Conservation (phyloP, 148 eudicot genomes). For the Heliamphora exappendiculata region DNA sequence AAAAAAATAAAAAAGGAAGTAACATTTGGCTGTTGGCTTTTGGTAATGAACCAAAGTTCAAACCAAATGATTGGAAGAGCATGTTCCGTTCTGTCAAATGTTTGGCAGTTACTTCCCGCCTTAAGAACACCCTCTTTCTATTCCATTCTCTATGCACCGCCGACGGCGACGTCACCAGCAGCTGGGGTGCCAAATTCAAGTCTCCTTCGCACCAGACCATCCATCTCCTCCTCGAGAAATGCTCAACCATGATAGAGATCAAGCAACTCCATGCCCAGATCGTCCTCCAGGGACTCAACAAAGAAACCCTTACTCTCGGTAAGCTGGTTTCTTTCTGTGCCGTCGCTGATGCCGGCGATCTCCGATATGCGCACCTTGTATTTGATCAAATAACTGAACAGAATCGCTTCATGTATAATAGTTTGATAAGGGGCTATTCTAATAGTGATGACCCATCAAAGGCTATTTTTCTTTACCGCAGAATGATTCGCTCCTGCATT, state of each 20-base stretch:
- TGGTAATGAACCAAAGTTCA: not conserved
- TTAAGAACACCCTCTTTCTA: not conserved
- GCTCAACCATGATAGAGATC: constrained; percentile 22
- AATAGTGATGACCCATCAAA: constrained; percentile 15
- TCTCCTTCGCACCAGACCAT: constrained; percentile 17
- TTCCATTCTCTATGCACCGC: not conserved
- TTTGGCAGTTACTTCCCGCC: constrained; percentile 18
- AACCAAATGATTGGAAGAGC: not conserved
- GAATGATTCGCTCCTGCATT: constrained; percentile 22
- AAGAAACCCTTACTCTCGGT: constrained; percentile 19
- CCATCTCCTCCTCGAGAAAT: constrained; percentile 19
- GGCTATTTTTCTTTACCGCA: constrained; percentile 21
- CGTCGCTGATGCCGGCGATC: constrained; percentile 13
- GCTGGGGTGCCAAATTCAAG: not conserved
- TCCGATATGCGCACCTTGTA: constrained; percentile 22
- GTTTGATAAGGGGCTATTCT: constrained; percentile 30
- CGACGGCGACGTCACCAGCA: not conserved
- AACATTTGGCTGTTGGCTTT: too few species aligned
- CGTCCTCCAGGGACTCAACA: constrained; percentile 22
- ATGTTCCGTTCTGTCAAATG: constrained; percentile 11
- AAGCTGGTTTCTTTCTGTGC: constrained; percentile 26
- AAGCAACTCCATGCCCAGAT: constrained; percentile 32
- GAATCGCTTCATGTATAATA: constrained; percentile 33
- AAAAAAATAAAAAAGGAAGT: too few species aligned
- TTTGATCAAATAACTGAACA: constrained; percentile 25